Evolutionary conservation across 1,139 yeast species (phyloP), one percentile per base, ranked within the genome.

Genomic region (Kluyveromyces marxianus): DNA sequence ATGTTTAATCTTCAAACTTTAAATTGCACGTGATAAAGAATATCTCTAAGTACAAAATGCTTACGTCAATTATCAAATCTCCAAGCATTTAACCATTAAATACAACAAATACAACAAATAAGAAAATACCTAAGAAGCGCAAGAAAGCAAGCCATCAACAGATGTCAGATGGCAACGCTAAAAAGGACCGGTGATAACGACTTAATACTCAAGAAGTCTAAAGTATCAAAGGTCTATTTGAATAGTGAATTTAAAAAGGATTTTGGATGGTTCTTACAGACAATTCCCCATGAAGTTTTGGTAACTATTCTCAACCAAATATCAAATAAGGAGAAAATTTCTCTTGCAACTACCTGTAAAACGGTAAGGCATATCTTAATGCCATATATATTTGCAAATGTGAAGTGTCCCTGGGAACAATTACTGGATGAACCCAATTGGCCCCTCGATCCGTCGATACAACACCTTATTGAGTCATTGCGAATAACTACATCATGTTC

Each of bases 371-470:
- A 25, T 3, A 44, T 46, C 3, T 44, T 53, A 8, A 38, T 40
- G 28, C 65, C 66, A 3, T 62, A 60, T 39, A 46, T 63, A n/a
- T 60, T 62, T 44, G 50, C 51, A 3, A 33, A 41, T 2, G 47
- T 58, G 3, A 47, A 46, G 21, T 47, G 59, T 21, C 49, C 54
- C 3, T 64, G 68, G 68, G 45, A 33, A 3, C 50, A 47, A 27
- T 39, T 47, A 39, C 34, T 38, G 38, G 21, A 46, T 48, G 24
- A 46, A 44, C 4, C 38, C 39, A 24, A 46, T 44, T 10, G 32
- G 10, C 26, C 48, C 38, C 24, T 45, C 46, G 5, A 51, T 44
- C 37, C 57, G 59, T 4, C 59, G 48, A 29, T 49, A 57, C 43
- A 48, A 42, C 4, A 34, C 6, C 10, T 34, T 8, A 14, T 40